Base-by-base conservation (phyloP, 2,329 filamentous ascomycete genomes). In the Leptographium flavum region DNA sequence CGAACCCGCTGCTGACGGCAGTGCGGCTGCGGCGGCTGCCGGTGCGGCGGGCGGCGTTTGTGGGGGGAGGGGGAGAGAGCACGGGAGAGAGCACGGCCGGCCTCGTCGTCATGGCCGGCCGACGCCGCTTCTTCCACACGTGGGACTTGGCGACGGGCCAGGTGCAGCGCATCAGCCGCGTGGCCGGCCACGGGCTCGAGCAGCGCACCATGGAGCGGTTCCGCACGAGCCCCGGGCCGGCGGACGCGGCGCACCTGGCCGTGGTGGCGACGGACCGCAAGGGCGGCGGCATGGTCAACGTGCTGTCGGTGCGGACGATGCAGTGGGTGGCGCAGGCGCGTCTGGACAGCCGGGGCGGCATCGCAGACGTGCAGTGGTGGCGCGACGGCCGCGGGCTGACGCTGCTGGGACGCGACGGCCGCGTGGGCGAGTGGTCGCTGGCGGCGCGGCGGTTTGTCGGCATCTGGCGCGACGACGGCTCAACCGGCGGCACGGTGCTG, bases 281-380 rank as follows among this genome's bases (percentile, higher is more conserved):
- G 62, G 87, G 87, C 25, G 87, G 88, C 46, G 92, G 92, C 54
- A 72, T 86, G 45, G 74, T 98, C 63, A 95, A 94, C 60, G 69
- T 98, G 22, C 66, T 98, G 23, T 82, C 82, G 63, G 79, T 83
- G 2, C 69, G 66, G 22, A 90, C 88, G 0, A 79, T 84, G 58
- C 90, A 95, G 64, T 96, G 90, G 90, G 69, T 87, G 39, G 76
- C 83, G 0, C 80, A 90, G 52, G 86, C 84, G 14, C 75, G 88
- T 33, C 70, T 95, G 39, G 86, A 95, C 56, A 82, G 84, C 52
- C 73, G 76, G 41, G 81, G 87, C 42, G 88, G 88, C 32, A 80
- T 96, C 40, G 83, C 86, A 1, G 90, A 95, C 60, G 93, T 95
- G 56, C 79, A 77, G 1, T 98, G 92, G 92, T 95, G 88, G 88